A percentile compares a stretch with the other conserved stretches of the same genome.
These are phyloP conservation scores for Marasmius tenuissimus DNA, from an alignment of 1,284 basidiomycete species.

Conservation along the genomic window DNA sequence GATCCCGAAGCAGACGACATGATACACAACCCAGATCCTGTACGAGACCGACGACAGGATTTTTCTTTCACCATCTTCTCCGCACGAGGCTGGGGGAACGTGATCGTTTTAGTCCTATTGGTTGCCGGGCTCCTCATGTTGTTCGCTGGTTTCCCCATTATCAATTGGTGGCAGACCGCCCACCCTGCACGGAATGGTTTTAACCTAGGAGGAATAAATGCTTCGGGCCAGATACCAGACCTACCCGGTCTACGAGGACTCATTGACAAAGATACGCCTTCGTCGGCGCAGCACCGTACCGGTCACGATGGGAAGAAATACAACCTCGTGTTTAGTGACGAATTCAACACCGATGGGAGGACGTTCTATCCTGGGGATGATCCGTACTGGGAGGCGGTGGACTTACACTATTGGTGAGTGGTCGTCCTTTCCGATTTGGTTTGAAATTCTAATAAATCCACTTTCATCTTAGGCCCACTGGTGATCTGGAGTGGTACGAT, in stretches of 20 bases:
- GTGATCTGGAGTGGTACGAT: constrained; percentile 85
- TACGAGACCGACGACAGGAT: constrained; percentile 56
- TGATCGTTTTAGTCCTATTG: constrained; percentile 57
- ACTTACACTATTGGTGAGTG: constrained; percentile 69
- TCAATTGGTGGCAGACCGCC: constrained; percentile 42
- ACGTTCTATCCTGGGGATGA: constrained; percentile 81
- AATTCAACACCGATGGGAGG: constrained; percentile 82
- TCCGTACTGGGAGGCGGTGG: constrained; percentile 74
- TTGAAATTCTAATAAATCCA: constrained; percentile 4
- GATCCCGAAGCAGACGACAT: constrained; percentile 78
- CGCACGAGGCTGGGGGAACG: constrained; percentile 73
- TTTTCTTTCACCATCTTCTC: constrained; percentile 65
- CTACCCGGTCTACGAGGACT: constrained; percentile 55
- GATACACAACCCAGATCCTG: constrained; percentile 74
- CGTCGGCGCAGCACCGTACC: constrained; percentile 47
- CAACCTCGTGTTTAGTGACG: constrained; percentile 88
- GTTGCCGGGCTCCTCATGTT: constrained; percentile 61
- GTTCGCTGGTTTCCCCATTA: constrained; percentile 82
- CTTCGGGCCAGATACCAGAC: constrained; percentile 67
- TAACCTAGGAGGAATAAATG: constrained; percentile 80
- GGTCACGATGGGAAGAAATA: constrained; percentile 77
- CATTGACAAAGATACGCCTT: constrained; percentile 73
- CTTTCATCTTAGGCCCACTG: constrained; percentile 68
- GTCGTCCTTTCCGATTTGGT: not conserved
- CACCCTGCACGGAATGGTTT: constrained; percentile 43